Evolutionary conservation across 2,329 filamentous ascomycete species (phyloP), one percentile per base, ranked within the genome.

Genomic region (Fusarium equiseti): DNA sequence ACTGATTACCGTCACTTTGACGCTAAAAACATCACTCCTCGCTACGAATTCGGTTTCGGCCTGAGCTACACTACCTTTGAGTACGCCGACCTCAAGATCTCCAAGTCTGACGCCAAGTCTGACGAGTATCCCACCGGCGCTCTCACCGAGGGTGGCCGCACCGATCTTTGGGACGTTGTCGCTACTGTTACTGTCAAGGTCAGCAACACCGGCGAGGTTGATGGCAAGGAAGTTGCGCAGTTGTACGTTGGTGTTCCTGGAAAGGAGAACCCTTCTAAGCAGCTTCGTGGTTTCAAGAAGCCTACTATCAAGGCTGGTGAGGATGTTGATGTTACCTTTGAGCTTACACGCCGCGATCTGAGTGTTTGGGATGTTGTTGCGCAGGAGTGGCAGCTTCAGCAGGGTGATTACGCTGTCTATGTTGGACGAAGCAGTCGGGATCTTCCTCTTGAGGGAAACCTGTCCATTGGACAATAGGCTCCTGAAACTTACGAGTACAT

Each of bases 41-140:
- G 90, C 3, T 95, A 94, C 77, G 87, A 91, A 49, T 95, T 95
- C 76, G 92, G 92, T 11, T 89, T 93, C 71, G 92, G 92, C 2
- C 82, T 95, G 3, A 91, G 89, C 16, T 93, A 92, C 80, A 92
- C 91, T 3, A 89, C 85, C 27, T 93, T 92, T 1, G 46, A 66
- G 16, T 66, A 65, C 6, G 4, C 45, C 1, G n/a, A 42, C 4
- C 40, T 66, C 4, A 22, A 38, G 4, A 8, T 66, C 1, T 40
- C 42, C 0, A 46, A 42, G 2, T 42, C 52, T 1, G 16, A 22
- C 4, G 46, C 45, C 1, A 16, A 43, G 5, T 20, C 32, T 2
- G 15, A 22, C 0, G 61, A 59, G n/a, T 65, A 65, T 15, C 60
- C 62, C 2, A 24, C 26, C 42, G 60, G 52, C 0, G 9, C n/a